These are phyloP conservation scores for Rhizophagus sp. DNA, from an alignment of 192 early-diverging fungal species.

Conservation along the genomic window DNA sequence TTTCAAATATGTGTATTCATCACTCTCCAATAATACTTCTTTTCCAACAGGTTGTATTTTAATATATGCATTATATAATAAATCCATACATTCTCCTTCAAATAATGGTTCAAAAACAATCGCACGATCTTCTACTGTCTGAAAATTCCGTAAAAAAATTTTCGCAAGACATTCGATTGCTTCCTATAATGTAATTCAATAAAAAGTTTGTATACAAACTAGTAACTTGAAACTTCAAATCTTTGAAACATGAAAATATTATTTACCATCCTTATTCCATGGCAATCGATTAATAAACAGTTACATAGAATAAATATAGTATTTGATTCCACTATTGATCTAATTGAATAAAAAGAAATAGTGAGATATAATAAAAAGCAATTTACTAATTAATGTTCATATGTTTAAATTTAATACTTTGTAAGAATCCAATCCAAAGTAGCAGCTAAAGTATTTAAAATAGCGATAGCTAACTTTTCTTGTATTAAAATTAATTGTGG, in stretches of 20 bases:
- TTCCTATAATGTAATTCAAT: neutral
- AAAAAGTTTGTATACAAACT: neutral
- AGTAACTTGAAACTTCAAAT: neutral
- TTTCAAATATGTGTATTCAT: slow-evolving; percentile 4
- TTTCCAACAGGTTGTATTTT: neutral
- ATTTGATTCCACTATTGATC: slow-evolving; percentile 2
- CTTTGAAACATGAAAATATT: neutral
- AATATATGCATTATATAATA: neutral
- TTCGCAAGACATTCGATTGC: slow-evolving; percentile 3
- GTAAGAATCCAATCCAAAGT: slow-evolving; percentile 4
- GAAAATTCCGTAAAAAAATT: slow-evolving; percentile 13
- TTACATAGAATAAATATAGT: neutral
- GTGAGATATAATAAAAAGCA: neutral
- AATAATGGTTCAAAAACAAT: slow-evolving; percentile 6
- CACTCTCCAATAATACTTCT: neutral
- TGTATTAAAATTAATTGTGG: neutral
- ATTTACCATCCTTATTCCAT: slow-evolving; percentile 20
- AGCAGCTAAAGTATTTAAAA: neutral
- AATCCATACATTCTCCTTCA: neutral
- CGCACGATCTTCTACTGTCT: slow-evolving; percentile 6
- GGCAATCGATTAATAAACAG: neutral
- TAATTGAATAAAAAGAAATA: neutral
- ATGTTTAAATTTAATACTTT: neutral
- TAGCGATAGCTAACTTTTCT: slow-evolving; percentile 1
- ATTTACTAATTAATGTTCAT: neutral